Base-by-base conservation (phyloP, 768 basidiomycete species). In the Russula abietina region DNA sequence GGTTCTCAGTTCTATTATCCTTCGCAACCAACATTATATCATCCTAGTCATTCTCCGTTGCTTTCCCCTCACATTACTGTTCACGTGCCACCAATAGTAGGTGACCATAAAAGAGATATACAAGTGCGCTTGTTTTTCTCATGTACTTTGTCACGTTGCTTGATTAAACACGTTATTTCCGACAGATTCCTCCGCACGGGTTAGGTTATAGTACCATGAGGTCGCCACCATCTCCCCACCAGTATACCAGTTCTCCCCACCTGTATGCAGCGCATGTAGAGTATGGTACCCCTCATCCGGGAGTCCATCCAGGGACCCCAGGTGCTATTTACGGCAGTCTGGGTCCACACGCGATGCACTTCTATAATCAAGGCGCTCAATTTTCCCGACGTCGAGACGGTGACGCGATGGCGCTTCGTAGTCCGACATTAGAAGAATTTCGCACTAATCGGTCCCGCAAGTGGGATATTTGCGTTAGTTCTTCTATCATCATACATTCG, bases 361-460 rank as follows among this genome's bases (percentile, higher is more conserved):
- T 63, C 39, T 68, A 70, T 54, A 63, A 64, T 11, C 79, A 78
- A 30, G 70, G 68, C 12, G 62, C 75, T 55, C 81, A 81, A 54
- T 75, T 76, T 22, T 71, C 72, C 36, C 81, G 83, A 38, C 82
- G 81, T 46, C 74, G 74, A 22, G 80, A 80, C 36, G 72, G 74
- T 38, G 71, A 67, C 9, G 61, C 75, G 0, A 64, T 72, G 6
- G 73, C 78, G 16, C 70, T 84, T 62, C 83, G 90, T 56, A 93
- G 90, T 72, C 79, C 86, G 10, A 69, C 91, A 43, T 74, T 97
- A 56, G 91, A 95, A 59, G 91, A 94, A 62, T 97, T 95, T 73
- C 83, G 92, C 62, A 80, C 83, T 36, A 88, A 89, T 75, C 89
- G 88, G 73, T 76, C 83, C 28, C 82, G 85, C 58, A 85, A 83